Evolutionary conservation across 2,329 filamentous ascomycete species (phyloP), one percentile per base, ranked within the genome.

Genomic region (Calycina herbarum): DNA sequence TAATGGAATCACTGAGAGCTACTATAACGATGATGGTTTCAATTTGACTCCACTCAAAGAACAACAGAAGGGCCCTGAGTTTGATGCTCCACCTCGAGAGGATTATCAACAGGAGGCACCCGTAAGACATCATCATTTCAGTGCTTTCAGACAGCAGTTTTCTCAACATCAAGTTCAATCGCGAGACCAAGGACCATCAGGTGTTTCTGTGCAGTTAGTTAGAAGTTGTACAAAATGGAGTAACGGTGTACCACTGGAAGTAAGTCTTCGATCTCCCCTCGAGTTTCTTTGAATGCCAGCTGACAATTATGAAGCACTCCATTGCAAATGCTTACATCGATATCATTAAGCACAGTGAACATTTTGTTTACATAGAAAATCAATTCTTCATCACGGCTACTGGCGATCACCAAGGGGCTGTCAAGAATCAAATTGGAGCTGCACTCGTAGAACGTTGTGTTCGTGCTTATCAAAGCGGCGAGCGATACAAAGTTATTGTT

Each of bases 381-480:
- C 72, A 92, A 82, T 95, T 95, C 80, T 95, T 95, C 82, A 95
- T 95, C 78, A 95, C 92, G 0, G 90, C 91, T 2, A 94, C 91
- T 1, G 83, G 82, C 59, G 83, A 90, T 63, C 79, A 87, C 64
- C 91, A 93, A 75, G 83, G 83, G 67, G 90, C 92, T 0, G 86
- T 96, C 57, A 84, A 83, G 73, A 95, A 96, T 78, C 87, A 89
- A 76, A 89, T 96, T 67, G 92, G 92, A 57, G 87, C 86, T 5
- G 90, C 90, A 33, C 90, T 96, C 61, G 92, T 93, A 6, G 88
- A 93, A 69, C 86, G 92, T 42, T 90, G 94, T 69, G 73, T 92
- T 24, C 87, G 89, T 40, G 92, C 92, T 20, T 84, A 89, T 69
- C 79, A 85, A 64, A 84, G 86, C 61, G 81, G 83, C 45, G 83